Evolutionary conservation across 768 basidiomycete genomes (phyloP).

Genomic region (Termitomyces titanicus): DNA sequence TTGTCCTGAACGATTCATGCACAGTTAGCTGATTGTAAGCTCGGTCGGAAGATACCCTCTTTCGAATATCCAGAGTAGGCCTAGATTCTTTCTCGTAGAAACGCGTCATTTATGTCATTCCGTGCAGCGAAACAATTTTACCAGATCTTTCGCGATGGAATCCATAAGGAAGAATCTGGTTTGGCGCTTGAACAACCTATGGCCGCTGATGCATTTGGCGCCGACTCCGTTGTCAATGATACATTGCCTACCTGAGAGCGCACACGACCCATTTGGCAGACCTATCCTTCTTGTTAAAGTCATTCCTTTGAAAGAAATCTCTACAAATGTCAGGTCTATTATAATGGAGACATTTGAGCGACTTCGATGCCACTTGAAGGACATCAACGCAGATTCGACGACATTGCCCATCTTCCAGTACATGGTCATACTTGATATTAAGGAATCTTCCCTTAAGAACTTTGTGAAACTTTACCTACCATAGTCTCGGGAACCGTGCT

Average conservation of each 20-base stretch:
- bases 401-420: slow-evolving; percentile 54
- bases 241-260: slow-evolving; percentile 50
- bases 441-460: slow-evolving; percentile 49
- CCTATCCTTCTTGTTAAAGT: slow-evolving; percentile 59
- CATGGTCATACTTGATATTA: slow-evolving; percentile 63
- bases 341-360: slow-evolving; percentile 52
- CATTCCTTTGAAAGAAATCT: slow-evolving; percentile 33
- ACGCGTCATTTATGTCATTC: slow-evolving; percentile 5
- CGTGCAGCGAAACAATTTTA: slow-evolving; percentile 64
- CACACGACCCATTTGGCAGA: slow-evolving; percentile 59
- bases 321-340: slow-evolving; percentile 35
- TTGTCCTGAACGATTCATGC: slow-evolving; percentile 11
- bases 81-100: slow-evolving; percentile 10
- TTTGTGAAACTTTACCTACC: slow-evolving; percentile 35
- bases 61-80: slow-evolving; percentile 61
- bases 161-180: slow-evolving; percentile 49
- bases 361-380: slow-evolving; percentile 53
- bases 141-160: slow-evolving; percentile 57
- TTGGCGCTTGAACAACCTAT: slow-evolving; percentile 52
- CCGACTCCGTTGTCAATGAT: slow-evolving; percentile 31
- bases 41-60: slow-evolving; percentile 42
- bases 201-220: slow-evolving; percentile 28
- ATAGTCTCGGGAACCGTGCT: slow-evolving; percentile 5
- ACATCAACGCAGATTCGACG: slow-evolving; percentile 35
- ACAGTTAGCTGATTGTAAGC: slow-evolving; percentile 6